Evolutionary conservation across 2,329 filamentous ascomycete genomes (phyloP).

Genomic region (Lachnum nothofagi): DNA sequence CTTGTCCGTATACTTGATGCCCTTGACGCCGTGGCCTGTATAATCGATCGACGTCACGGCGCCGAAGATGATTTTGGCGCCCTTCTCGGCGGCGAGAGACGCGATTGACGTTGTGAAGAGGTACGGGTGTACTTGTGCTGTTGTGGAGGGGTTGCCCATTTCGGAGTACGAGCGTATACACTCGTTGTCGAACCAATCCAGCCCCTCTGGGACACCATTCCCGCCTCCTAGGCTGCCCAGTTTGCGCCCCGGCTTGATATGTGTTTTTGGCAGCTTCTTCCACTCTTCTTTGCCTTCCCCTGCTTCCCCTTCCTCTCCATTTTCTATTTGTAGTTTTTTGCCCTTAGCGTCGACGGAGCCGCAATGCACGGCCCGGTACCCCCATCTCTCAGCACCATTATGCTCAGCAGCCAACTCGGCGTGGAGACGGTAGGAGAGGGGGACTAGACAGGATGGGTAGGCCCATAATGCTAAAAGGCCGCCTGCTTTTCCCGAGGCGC

Average conservation of each 20-base stretch:
- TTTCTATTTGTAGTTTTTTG: slow-evolving; percentile 7
- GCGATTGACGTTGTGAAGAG: slow-evolving; percentile 86
- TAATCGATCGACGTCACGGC: slow-evolving; percentile 65
- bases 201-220: slow-evolving; percentile 67
- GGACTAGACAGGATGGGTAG: slow-evolving; percentile 78
- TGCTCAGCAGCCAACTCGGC: slow-evolving; percentile 80
- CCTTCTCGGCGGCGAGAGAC: slow-evolving; percentile 64
- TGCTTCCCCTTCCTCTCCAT: slow-evolving; percentile 4
- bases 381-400: slow-evolving; percentile 73
- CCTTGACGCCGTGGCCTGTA: slow-evolving; percentile 55
- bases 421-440: slow-evolving; percentile 79
- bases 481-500: slow-evolving; percentile 90
- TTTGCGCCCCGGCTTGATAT: slow-evolving; percentile 40
- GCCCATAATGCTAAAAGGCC: slow-evolving; percentile 88
- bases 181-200: slow-evolving; percentile 77
- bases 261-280: slow-evolving; percentile 59
- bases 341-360: slow-evolving; percentile 41
- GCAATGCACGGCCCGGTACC: slow-evolving; percentile 74
- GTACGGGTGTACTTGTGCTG: slow-evolving; percentile 88
- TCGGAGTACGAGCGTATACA: slow-evolving; percentile 66
- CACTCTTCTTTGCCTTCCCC: slow-evolving; percentile 39
- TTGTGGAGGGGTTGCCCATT: slow-evolving; percentile 77
- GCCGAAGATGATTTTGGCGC: slow-evolving; percentile 62
- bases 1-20: slow-evolving; percentile 58
- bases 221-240: no score